These are phyloP conservation scores for Lentinula boryana DNA, from an alignment of 768 basidiomycete species.

Conservation along the genomic window DNA sequence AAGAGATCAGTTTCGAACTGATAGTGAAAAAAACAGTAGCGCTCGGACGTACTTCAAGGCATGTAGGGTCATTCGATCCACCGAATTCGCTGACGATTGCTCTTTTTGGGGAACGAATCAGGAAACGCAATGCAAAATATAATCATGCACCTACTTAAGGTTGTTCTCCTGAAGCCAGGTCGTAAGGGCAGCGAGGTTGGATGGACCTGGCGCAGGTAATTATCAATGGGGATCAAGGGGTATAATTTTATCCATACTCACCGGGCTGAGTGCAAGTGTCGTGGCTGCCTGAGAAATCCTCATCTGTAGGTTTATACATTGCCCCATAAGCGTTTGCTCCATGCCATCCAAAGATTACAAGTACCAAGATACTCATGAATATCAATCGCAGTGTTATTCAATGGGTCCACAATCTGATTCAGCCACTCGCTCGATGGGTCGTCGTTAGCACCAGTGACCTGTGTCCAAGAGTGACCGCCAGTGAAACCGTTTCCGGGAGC, in stretches of 20 bases:
- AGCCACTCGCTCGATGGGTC: slow-evolving; percentile 37
- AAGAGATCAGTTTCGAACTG: neutral
- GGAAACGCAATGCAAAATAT: neutral
- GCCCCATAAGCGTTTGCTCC: neutral
- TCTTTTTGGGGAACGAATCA: slow-evolving; percentile 15
- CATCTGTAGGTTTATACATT: slow-evolving; percentile 17
- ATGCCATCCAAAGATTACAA: neutral
- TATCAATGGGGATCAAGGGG: neutral
- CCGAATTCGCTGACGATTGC: slow-evolving; percentile 42
- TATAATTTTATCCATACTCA: slow-evolving; percentile 1
- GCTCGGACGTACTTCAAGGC: slow-evolving; percentile 25
- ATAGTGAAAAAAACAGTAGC: neutral
- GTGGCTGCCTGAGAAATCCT: slow-evolving; percentile 38
- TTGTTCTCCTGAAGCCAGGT: slow-evolving; percentile 35
- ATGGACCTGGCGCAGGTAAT: slow-evolving; percentile 19
- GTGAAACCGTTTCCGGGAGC: slow-evolving; percentile 43
- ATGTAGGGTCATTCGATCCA: slow-evolving; percentile 35
- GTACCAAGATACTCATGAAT: slow-evolving; percentile 27
- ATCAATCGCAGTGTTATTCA: slow-evolving; percentile 38
- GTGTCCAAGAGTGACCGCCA: slow-evolving; percentile 38
- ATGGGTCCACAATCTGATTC: slow-evolving; percentile 33
- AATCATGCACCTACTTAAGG: slow-evolving; percentile 26
- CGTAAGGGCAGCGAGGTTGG: slow-evolving; percentile 35
- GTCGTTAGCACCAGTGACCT: slow-evolving; percentile 26
- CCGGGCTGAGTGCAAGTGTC: slow-evolving; percentile 37